Base-by-base conservation (phyloP, 208 protist genomes). In the Leishmania amazonensis region DNA sequence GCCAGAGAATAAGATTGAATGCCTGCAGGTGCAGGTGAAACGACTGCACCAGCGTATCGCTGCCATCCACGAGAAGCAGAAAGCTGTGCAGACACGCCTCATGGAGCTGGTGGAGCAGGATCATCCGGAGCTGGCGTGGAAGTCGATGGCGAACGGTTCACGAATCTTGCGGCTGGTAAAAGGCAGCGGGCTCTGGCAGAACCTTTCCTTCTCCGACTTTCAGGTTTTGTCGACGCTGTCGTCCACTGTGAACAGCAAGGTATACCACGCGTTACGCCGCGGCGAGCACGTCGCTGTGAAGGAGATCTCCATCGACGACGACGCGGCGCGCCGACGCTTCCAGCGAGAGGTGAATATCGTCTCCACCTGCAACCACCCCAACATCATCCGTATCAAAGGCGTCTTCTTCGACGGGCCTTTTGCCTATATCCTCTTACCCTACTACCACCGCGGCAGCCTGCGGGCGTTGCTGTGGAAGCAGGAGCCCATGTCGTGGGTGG, bases 341-440 rank as follows among this genome's bases (percentile, higher is more conserved):
- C 88, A 92, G 67, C 87, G 86, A 49, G 91, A 95, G 83, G 87
- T 95, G 15, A 83, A 87, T 75, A 93, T 95, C 51, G 81, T 93
- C 13, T 89, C 88, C 28, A 45, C 62, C 40, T 91, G 87, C 84
- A 87, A 75, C 49, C 91, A 95, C 83, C 91, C 90, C 31, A 93
- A 95, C 76, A 88, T 95, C 35, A 87, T 95, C 17, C 83, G 82
- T n/a, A 84, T 95, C 76, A 93, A 89, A 54, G 91, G 90, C 31
- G 91, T 95, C 78, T 95, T 95, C 80, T 93, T 93, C 78, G 91
- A 95, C 58, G 91, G 91, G 8, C 89, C 89, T 9, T 93, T 92
- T 60, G 89, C 89, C 40, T 95, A 95, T 80, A 83, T 95, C 21
- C 60, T 95, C 9, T 67, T 93, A 6, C 91, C 88, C n/a, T 93